These are phyloP conservation scores for Pugionium cornutum DNA, from an alignment of 345 rosid genomes.

Conservation along the genomic window DNA sequence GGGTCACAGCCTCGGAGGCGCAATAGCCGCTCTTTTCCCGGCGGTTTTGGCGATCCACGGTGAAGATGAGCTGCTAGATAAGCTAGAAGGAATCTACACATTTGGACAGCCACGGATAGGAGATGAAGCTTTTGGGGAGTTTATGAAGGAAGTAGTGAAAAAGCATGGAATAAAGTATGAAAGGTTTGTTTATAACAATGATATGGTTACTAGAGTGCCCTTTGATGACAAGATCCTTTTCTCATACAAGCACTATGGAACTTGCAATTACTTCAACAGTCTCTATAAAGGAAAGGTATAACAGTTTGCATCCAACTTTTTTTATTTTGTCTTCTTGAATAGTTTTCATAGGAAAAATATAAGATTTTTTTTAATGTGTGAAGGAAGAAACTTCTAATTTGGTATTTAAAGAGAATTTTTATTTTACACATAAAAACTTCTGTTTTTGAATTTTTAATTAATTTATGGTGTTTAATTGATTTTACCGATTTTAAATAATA, in stretches of 20 bases:
- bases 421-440: too few species aligned
- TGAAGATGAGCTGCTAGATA: conserved; percentile 47
- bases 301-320: too few species aligned
- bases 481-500: too few species aligned
- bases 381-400: not conserved
- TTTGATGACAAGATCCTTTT: conserved; percentile 46
- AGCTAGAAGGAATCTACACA: conserved; percentile 63
- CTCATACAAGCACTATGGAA: conserved; percentile 63
- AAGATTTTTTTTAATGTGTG: too few species aligned
- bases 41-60: conserved; percentile 55
- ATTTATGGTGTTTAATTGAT: too few species aligned
- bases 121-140: conserved; percentile 47
- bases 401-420: not conserved
- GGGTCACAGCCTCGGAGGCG: conserved; percentile 74
- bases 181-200: conserved; percentile 65
- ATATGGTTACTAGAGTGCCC: conserved; percentile 61
- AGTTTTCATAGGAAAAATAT: too few species aligned
- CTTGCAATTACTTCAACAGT: conserved; percentile 57
- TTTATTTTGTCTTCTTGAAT: too few species aligned
- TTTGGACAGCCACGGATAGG: conserved; percentile 84
- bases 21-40: conserved; percentile 58
- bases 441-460: too few species aligned
- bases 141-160: conserved; percentile 46
- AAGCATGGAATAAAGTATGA: conserved; percentile 44
- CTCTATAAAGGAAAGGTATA: conserved; percentile 56